A percentile compares a stretch with the other conserved stretches of the same genome.
These are phyloP conservation scores for Sarocladiaceae sp. DNA, from an alignment of 2,329 filamentous ascomycete genomes.

Conservation along the genomic window DNA sequence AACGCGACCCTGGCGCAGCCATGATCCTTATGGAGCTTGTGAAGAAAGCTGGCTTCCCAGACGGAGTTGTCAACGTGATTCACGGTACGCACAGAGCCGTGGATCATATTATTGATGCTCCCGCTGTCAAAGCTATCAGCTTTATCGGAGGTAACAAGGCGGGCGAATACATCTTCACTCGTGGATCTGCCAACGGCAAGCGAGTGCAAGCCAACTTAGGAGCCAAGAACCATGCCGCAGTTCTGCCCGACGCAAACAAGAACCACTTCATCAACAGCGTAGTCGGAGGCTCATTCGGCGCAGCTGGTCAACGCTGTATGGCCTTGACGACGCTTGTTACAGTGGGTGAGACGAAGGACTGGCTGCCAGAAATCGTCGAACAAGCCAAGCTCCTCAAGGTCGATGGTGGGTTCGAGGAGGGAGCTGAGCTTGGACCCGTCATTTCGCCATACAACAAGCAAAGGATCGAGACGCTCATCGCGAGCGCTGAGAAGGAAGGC, in stretches of 20 bases:
- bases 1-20: slow-evolving; percentile 67
- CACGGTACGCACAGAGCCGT: slow-evolving; percentile 68
- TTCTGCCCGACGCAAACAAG: slow-evolving; percentile 73
- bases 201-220: slow-evolving; percentile 73
- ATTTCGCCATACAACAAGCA: slow-evolving; percentile 66
- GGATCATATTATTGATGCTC: slow-evolving; percentile 71
- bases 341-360: slow-evolving; percentile 67
- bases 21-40: slow-evolving; percentile 72
- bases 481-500: slow-evolving; percentile 18
- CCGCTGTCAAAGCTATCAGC: slow-evolving; percentile 68
- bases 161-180: slow-evolving; percentile 69
- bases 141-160: slow-evolving; percentile 76
- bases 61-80: slow-evolving; percentile 67
- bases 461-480: slow-evolving; percentile 64
- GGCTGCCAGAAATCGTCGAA: slow-evolving; percentile 66
- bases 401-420: slow-evolving; percentile 67
- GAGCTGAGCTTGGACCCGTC: slow-evolving; percentile 67
- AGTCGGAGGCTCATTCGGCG: slow-evolving; percentile 68
- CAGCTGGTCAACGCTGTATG: slow-evolving; percentile 74
- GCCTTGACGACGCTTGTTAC: slow-evolving; percentile 63
- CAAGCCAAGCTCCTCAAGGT: slow-evolving; percentile 63
- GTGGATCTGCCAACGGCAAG: slow-evolving; percentile 72
- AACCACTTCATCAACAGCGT: slow-evolving; percentile 73
- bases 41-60: slow-evolving; percentile 66
- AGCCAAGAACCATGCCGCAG: slow-evolving; percentile 73